Percentiles rank a stretch among this genome's conserved stretches.
Evolutionary conservation across 2,329 filamentous ascomycete genomes (phyloP).

Genomic region (Cladophialophora immunda): DNA sequence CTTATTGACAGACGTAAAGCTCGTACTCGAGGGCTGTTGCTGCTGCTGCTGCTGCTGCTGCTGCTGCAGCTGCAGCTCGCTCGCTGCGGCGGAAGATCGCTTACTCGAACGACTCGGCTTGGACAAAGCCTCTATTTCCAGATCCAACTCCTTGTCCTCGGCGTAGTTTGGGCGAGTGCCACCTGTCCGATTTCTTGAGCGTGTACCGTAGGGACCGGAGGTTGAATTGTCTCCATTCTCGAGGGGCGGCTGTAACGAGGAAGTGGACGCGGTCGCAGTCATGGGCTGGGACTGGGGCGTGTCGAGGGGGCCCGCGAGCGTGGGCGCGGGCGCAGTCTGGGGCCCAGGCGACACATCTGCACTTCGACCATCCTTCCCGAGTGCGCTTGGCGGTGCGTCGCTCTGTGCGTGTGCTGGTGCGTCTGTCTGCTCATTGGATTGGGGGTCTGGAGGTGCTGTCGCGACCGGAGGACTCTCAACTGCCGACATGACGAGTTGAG

Average conservation of each 20-base stretch:
- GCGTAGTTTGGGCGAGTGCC: slow-evolving; percentile 90
- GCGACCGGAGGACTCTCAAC: slow-evolving; percentile 31
- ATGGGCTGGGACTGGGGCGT: slow-evolving; percentile 53
- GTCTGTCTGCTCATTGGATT: slow-evolving; percentile 20
- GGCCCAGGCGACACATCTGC: slow-evolving; percentile 38
- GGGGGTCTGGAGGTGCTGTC: slow-evolving; percentile 21
- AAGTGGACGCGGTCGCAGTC: slow-evolving; percentile 54
- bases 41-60: slow-evolving; percentile 30
- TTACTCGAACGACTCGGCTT: slow-evolving; percentile 44
- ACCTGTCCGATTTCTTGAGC: slow-evolving; percentile 86
- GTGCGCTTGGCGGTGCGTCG: slow-evolving; percentile 35
- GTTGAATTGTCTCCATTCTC: slow-evolving; percentile 55
- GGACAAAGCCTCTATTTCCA: slow-evolving; percentile 75
- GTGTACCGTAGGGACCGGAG: slow-evolving; percentile 84
- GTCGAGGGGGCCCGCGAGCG: slow-evolving; percentile 44
- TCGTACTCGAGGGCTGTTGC: slow-evolving; percentile 18
- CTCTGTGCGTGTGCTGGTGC: slow-evolving; percentile 26
- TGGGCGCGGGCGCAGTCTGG: slow-evolving; percentile 26
- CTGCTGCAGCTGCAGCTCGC: slow-evolving; percentile 25
- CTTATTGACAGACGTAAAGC: slow-evolving; percentile 32
- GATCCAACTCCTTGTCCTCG: slow-evolving; percentile 88
- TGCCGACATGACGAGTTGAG: slow-evolving; percentile 36
- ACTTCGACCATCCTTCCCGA: slow-evolving; percentile 33
- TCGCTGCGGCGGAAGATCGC: slow-evolving; percentile 29
- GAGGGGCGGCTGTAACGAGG: slow-evolving; percentile 48